Percentiles rank a stretch among this genome's conserved stretches.
Conservation (phyloP, 2,329 filamentous ascomycete genomes). For the Alternaria brassicicola region DNA sequence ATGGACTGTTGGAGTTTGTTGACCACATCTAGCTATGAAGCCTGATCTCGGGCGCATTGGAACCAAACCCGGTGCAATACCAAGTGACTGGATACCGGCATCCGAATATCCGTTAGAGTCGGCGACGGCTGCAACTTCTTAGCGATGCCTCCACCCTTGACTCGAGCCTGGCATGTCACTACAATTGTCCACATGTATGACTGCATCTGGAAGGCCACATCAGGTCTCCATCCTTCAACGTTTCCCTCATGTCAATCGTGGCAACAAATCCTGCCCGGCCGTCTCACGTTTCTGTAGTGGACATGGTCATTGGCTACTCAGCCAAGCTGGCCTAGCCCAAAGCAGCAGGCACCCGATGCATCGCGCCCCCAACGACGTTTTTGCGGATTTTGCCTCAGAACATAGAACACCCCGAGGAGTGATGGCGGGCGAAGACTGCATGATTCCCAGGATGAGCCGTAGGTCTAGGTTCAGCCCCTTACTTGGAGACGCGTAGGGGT, state of each 20-base stretch:
- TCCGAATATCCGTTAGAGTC: background rate
- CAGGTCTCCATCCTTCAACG: background rate
- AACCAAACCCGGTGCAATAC: background rate
- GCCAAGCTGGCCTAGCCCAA: slow-evolving; percentile 10
- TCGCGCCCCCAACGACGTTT: background rate
- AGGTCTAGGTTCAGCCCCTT: background rate
- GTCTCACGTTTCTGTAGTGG: slow-evolving; percentile 28
- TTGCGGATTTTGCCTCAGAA: background rate
- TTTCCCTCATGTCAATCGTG: background rate
- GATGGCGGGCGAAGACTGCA: background rate
- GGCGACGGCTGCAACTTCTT: background rate
- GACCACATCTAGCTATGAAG: background rate
- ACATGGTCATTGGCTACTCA: slow-evolving; percentile 17
- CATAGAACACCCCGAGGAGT: background rate
- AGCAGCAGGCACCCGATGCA: slow-evolving; percentile 17
- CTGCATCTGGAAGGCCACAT: background rate
- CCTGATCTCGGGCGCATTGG: background rate
- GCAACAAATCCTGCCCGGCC: background rate
- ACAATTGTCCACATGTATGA: background rate
- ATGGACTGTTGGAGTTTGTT: background rate
- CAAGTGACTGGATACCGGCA: background rate
- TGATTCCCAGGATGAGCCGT: background rate
- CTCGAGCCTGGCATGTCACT: background rate
- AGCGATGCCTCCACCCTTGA: background rate
- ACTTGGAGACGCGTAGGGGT: background rate